These are phyloP conservation scores for Lipomyces sp. DNA, from an alignment of 805 yeast genomes.

Conservation along the genomic window DNA sequence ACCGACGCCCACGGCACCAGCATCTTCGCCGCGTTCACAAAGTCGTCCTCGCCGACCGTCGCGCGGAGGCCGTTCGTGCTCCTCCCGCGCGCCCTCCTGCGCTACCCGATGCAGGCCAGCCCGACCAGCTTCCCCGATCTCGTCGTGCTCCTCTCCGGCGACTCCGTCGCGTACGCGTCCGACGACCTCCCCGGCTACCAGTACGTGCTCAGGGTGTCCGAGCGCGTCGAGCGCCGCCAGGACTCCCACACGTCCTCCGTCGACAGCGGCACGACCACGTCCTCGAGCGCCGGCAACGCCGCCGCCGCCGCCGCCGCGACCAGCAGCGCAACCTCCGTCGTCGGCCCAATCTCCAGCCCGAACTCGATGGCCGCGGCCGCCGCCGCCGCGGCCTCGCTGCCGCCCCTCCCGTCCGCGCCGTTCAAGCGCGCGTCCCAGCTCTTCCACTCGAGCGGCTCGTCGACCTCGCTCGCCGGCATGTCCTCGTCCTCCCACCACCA, in stretches of 20 bases:
- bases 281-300: neutral
- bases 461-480: neutral
- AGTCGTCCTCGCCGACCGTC: neutral
- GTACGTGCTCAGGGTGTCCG: conserved; percentile 21
- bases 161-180: conserved; percentile 26
- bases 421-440: conserved; percentile 7
- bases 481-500: neutral
- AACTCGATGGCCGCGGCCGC: neutral
- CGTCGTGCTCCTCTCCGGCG: conserved; percentile 9
- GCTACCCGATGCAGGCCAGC: conserved; percentile 8
- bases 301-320: neutral
- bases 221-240: conserved; percentile 8
- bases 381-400: neutral
- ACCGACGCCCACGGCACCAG: conserved; percentile 8
- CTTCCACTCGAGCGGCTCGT: neutral
- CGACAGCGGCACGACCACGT: neutral
- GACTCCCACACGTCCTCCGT: neutral
- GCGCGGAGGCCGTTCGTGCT: conserved; percentile 15
- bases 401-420: neutral
- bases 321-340: neutral
- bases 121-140: conserved; percentile 12
- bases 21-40: neutral
- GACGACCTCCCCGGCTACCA: conserved; percentile 27
- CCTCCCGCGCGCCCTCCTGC: conserved; percentile 13
- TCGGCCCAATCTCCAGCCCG: neutral